Evolutionary conservation across 495 filamentous ascomycete species (phyloP), one percentile per base, ranked within the genome.

Genomic region (Thermothielavioides terrestris): DNA sequence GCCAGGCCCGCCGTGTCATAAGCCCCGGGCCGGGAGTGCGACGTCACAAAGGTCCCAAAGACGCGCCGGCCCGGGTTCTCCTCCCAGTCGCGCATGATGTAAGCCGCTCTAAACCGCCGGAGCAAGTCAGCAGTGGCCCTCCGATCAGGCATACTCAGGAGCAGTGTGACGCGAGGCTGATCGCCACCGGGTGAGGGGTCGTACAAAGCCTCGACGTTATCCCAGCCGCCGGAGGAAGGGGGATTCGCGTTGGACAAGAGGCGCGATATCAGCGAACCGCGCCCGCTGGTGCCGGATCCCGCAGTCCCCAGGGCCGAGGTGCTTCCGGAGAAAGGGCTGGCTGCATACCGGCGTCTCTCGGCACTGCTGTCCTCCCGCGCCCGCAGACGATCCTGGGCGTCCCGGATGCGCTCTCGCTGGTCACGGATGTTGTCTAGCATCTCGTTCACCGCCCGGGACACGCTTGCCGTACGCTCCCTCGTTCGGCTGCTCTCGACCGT

Each of bases 1-100:
- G 77, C 73, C 46, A 86, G 63, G 15, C 86, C 86, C 40, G 83
- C 82, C 2, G 84, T 86, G 43, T 76, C 71, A 34, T 71, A 63
- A 1, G 70, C 58, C 35, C 68, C 60, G 17, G 71, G 64, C 5
- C 55, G 46, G n/a, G 30, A 14, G 34, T 46, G 50, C 38, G 55
- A 42, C 10, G 30, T 23, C 42, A 59, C 26, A 42, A 23, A 23
- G n/a, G 42, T 50, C 27, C 49, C 57, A n/a, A 51, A 36, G 6
- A 43, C 38, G 4, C 62, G 44, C 32, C 60, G 51, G 17, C 35
- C 41, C 31, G 61, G 43, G 27, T 50, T 50, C 11, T 58, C 57
- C 25, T 65, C 58, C 57, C 52, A 63, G 6, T 68, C 65, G 36
- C 59, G 59, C 60, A 61, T 54, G 35, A 64, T 39, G 20, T 55